Percentiles rank a stretch among this genome's conserved stretches.
These are phyloP conservation scores for Epichloe baconii DNA, from an alignment of 2,329 filamentous ascomycete species.

Conservation along the genomic window DNA sequence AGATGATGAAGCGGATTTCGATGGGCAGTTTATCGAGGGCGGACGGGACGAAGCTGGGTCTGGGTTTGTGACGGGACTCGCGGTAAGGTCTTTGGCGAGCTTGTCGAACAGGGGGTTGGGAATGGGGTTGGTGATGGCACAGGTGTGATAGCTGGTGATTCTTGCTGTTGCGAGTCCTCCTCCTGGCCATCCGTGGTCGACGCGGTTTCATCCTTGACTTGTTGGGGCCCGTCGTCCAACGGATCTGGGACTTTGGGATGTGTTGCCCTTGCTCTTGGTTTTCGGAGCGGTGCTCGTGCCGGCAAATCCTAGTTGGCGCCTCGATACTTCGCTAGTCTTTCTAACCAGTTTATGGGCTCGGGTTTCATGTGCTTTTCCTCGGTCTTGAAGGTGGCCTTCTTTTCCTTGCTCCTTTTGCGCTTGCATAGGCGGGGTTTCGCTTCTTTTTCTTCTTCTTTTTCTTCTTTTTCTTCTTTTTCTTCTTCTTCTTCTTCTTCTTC, in stretches of 20 bases:
- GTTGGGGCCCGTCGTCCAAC: background rate
- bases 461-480: background rate
- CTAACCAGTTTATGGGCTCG: background rate
- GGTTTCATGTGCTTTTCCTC: background rate
- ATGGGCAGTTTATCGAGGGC: conserved; percentile 11
- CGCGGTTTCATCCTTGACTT: background rate
- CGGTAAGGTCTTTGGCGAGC: background rate
- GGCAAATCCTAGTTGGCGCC: background rate
- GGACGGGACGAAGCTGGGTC: background rate
- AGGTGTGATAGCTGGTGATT: background rate
- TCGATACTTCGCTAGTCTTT: background rate
- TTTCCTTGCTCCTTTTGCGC: background rate
- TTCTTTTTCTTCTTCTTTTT: background rate
- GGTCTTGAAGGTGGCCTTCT: background rate
- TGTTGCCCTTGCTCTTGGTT: background rate
- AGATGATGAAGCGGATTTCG: conserved; percentile 20
- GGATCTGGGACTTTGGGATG: background rate
- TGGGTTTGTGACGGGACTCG: background rate
- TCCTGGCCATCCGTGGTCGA: background rate
- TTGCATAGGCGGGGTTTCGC: background rate
- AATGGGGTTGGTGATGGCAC: background rate
- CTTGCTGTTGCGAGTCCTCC: background rate
- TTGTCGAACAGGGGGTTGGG: background rate
- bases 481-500: background rate
- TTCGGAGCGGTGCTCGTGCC: background rate